Base-by-base conservation (phyloP, 1,284 basidiomycete genomes). In the Phylloporus sp. region DNA sequence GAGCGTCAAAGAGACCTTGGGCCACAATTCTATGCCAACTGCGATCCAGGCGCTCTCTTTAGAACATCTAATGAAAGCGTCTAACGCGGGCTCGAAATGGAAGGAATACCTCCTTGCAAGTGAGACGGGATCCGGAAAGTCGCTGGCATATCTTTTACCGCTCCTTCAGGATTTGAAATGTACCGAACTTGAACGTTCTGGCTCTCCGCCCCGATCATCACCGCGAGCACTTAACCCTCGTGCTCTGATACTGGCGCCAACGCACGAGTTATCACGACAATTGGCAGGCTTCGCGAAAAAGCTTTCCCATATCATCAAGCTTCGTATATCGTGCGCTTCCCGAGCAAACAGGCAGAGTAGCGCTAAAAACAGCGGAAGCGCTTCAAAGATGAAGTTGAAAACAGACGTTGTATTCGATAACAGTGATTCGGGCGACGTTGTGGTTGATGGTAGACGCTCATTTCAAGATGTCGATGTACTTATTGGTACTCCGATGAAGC, bases 71-170 rank as follows among this genome's bases (percentile, higher is more conserved):
- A 79, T 94, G 76, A 80, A 73, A 79, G 56, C 63, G 80, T 52
- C 70, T 37, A 66, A 60, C 35, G 39, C 57, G 27, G 68, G 71
- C 59, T 58, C 70, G 35, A 68, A 66, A 41, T 88, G 86, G 81
- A 84, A 82, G 58, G 85, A 92, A 72, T 89, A 85, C 68, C 84
- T 96, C 15, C 85, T 97, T 2, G 94, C 94, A 0, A 91, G 92
- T 0, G 95, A 96, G 80, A 96, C 95, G 0, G 95, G 95, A 12
- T 94, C 93, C 0, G 95, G 95, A 2, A 97, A 97, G 82, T 94
- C 92, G 5, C 86, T 96, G n/a, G 94, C 95, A 1, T 96, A 96
- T 77, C 86, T 96, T 45, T 84, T 96, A 3, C 95, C 95, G 0
- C 78, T 96, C 59, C 83, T 96, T 5, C 92, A 96, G 71, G 83